These are phyloP conservation scores for Triticum aestivum DNA, from an alignment of 176 grass and related monocot species.

Conservation along the genomic window IWGSC_CS_RefSeq_v2.1 NC_057797.1:757908530-757909029, in stretches of 20 bases:
- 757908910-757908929: too few species aligned
- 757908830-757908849: background rate
- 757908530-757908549: too few species aligned
- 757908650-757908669: background rate
- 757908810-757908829: background rate
- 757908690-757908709: background rate
- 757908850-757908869: too few species aligned
- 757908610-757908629: slow-evolving; percentile 2
- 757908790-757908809: background rate
- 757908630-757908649: slow-evolving; percentile 6
- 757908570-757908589: background rate
- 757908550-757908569: slow-evolving; percentile 6
- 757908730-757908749: background rate
- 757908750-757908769: background rate
- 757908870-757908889: too few species aligned
- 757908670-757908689: background rate
- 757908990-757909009: background rate
- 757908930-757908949: background rate
- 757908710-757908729: background rate
- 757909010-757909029: background rate
- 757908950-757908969: background rate
- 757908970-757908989: background rate
- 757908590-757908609: slow-evolving; percentile 1
- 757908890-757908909: too few species aligned
- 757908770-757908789: background rate